Conservation (phyloP, 495 filamentous ascomycete genomes). For the Immersiella caudata region DNA sequence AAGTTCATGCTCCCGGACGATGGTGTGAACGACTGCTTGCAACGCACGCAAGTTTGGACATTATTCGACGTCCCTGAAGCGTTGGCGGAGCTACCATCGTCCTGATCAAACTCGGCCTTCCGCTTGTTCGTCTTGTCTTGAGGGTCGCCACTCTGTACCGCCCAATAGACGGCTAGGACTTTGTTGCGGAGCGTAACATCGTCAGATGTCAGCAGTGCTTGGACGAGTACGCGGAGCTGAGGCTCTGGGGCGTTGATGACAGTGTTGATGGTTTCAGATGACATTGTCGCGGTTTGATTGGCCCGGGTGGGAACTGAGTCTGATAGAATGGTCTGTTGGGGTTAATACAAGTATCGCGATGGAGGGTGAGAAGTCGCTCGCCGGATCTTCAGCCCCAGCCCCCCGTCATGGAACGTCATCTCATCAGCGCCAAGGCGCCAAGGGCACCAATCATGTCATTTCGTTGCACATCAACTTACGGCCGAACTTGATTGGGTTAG, state of each 20-base stretch:
- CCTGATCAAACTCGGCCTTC: slow-evolving; percentile 4
- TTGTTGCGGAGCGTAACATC: neutral
- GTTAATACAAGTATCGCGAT: too few species aligned
- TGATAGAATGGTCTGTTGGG: too few species aligned
- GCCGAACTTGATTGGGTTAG: too few species aligned
- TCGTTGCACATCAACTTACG: too few species aligned
- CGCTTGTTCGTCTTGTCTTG: neutral
- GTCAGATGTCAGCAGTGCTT: neutral
- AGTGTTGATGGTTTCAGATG: neutral
- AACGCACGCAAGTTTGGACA: neutral
- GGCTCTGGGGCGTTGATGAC: slow-evolving; percentile 5
- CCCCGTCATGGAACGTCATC: too few species aligned
- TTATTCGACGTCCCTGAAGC: neutral
- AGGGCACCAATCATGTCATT: too few species aligned
- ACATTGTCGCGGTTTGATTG: too few species aligned
- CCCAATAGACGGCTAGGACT: neutral
- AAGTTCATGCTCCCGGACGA: neutral
- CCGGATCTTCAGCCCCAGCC: too few species aligned
- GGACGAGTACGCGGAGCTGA: slow-evolving; percentile 6
- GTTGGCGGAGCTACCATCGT: neutral
- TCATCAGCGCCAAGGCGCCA: too few species aligned
- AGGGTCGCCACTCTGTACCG: neutral
- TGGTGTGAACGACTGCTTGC: neutral
- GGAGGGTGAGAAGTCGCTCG: too few species aligned
- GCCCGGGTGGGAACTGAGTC: too few species aligned